Evolutionary conservation across 306 rosid genomes (phyloP).

Genomic region (Prunus dulcis): DNA sequence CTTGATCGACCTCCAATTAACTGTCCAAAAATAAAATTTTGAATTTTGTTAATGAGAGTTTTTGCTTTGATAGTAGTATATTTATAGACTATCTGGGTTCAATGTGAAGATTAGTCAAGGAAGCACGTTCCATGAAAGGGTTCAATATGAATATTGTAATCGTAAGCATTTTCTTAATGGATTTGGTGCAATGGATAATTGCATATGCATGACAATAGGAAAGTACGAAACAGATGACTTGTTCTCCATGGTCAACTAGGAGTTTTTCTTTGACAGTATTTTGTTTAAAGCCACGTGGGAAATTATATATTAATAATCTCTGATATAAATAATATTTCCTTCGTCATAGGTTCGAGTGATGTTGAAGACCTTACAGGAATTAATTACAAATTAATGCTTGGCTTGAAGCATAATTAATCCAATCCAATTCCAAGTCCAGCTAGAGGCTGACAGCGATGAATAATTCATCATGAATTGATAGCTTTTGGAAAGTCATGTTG

Average conservation of each 20-base stretch:
- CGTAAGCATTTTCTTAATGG: neutral
- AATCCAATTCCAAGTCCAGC: neutral
- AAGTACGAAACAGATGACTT: neutral
- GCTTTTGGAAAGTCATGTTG: neutral
- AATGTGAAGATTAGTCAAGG: conserved; percentile 1
- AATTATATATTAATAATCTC: neutral
- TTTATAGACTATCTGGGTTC: neutral
- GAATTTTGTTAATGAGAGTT: neutral
- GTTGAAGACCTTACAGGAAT: neutral
- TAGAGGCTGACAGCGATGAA: neutral
- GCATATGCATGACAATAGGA: neutral
- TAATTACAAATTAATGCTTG: neutral
- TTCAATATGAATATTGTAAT: no score
- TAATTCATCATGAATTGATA: neutral
- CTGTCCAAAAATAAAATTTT: neutral
- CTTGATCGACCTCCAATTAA: neutral
- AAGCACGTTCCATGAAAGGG: neutral
- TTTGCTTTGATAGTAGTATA: neutral
- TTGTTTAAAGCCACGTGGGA: conserved; percentile 1
- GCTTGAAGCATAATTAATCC: neutral
- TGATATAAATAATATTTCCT: neutral
- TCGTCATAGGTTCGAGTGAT: neutral
- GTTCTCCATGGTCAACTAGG: neutral
- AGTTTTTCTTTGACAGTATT: neutral
- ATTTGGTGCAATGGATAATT: neutral